Base-by-base conservation (phyloP, 2,329 filamentous ascomycete species). In the Diplodia intermedia region DNA sequence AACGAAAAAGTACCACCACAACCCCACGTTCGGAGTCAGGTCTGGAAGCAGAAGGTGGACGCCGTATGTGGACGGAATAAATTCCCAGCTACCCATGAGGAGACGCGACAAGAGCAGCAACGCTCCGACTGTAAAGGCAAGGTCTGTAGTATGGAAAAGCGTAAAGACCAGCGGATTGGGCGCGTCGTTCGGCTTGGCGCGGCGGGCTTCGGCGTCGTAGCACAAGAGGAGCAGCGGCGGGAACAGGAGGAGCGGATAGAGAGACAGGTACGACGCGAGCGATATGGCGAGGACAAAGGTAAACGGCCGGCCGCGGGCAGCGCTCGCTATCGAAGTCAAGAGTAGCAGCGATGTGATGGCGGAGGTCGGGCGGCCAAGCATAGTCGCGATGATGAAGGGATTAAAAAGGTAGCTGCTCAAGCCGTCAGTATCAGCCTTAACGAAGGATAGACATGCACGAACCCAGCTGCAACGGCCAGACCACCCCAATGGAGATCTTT, bases 1-100 rank as follows among this genome's bases (percentile, higher is more conserved):
- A 72, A 96, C 97, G 77, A 99, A 98, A 82, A 99, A 99, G 81
- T 99, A 99, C 95, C 95, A 99, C 95, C 95, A 99, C 1, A 99
- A 85, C 1, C 95, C 95, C 36, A 96, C 91, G 72, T 98, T 99
- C 14, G 95, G 95, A 0, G 94, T 96, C 50, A 99, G 85, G 76
- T 99, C 95, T 9, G 93, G 92, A 2, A 99, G 86, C 0, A 95
- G 89, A 47, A 99, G 86, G 73, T 97, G 94, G 56, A 97, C 92
- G 72, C 94, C 93, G 79, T 99, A 99, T 0, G 95, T 97, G 23
- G 93, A 93, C 8, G 86, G 81, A 23, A 98, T 80, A 75, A 98
- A 99, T 70, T 94, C 89, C 91, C 92, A 97, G 1, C 93, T 96
- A 38, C 85, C 89, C 1, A 91, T 92, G 50, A 97, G 82, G 38